Evolutionary conservation across 2,329 filamentous ascomycete genomes (phyloP), one percentile per base, ranked within the genome.

Genomic region (Neonectria ditissima): DNA sequence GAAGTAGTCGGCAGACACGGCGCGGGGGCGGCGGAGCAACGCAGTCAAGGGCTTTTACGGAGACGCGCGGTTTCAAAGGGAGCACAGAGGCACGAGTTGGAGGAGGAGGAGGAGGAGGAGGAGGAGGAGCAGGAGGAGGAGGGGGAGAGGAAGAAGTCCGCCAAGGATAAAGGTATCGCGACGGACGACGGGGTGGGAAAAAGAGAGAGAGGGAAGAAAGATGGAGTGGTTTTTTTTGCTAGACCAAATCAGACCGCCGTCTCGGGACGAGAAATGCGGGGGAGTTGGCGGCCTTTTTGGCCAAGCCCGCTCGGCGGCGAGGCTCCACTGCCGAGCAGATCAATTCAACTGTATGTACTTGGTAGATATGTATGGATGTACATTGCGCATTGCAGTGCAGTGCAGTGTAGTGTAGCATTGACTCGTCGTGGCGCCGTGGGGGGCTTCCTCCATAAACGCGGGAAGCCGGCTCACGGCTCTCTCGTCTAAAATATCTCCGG

Each of bases 41-140:
- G n/a, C n/a, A n/a, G n/a, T n/a, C n/a, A n/a, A 26, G 24, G n/a
- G 34, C 2, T 9, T 41, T 39, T 28, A 44, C 18, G 47, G 43
- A 43, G 30, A 45, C 24, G 41, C 51, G n/a, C n/a, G n/a, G n/a
- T 26, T 79, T 78, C 16, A 86, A 74, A n/a, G n/a, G 20, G 86
- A 74, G 20, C 85, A 59, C 10, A 81, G 78, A 1, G 84, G 76
- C 56, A 87, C 82, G 55, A 79, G 79, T 67, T 86, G 85, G 30
- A 82, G 74, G 59, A 81, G 3, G n/a, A 20, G 59, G 81, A 8
- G 18, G 43, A 16, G 6, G 34, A 26, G 9, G n/a, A 22, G 32
- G 59, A 81, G 3, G n/a, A 20, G 59, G 81, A 8, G 18, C n/a
- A n/a, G n/a, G n/a, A n/a, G n/a, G n/a, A n/a, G n/a, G 59, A 81